Evolutionary conservation across 495 filamentous ascomycete species (phyloP), one percentile per base, ranked within the genome.

Genomic region (Haplographium delicatum): DNA sequence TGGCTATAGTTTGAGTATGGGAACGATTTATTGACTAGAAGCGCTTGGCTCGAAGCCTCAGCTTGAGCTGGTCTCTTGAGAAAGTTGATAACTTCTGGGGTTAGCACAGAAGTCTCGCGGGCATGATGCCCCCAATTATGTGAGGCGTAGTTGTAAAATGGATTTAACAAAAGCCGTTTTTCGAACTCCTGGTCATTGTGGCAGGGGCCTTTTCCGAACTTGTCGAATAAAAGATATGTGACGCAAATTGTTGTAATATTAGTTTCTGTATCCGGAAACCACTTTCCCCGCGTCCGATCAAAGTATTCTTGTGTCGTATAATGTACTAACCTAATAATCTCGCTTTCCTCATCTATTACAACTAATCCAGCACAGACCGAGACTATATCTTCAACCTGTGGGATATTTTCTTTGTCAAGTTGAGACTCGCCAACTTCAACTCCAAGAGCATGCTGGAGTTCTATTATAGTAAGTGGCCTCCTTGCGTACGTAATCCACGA

Each of bases 391-490:
- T 35, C 33, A 13, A 35, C 11, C 33, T 35, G 1, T 1, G 33
- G 33, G 5, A 35, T 11, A 35, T 35, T 35, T 5, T 35, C 33
- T 35, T 35, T n/a, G 18, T 35, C 33, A n/a, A 35, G 33, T 16
- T 35, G 13, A n/a, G 33, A 35, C 13, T 35, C 33, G 1, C 33
- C 33, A 35, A 35, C 33, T n/a, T 35, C 33, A 15, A 35, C 18
- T 15, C 13, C 33, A 19, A 73, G 51, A 2, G 69, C 70, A 38
- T 68, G 62, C 35, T 61, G 50, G 10, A 72, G 62, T 51, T 68
- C 67, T 20, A 51, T 44, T 1, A 51, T 37, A 27, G 53, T 58
- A 9, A 65, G 41, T 6, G 61, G 63, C 8, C 61, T 54, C 13
- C 46, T 52, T 0, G 64, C 59, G 49, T 53, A 62, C 19, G 59